phyloP scores from a whole-genome alignment of 2,329 filamentous ascomycete species.

The Calonectria fujianensis region DNA sequence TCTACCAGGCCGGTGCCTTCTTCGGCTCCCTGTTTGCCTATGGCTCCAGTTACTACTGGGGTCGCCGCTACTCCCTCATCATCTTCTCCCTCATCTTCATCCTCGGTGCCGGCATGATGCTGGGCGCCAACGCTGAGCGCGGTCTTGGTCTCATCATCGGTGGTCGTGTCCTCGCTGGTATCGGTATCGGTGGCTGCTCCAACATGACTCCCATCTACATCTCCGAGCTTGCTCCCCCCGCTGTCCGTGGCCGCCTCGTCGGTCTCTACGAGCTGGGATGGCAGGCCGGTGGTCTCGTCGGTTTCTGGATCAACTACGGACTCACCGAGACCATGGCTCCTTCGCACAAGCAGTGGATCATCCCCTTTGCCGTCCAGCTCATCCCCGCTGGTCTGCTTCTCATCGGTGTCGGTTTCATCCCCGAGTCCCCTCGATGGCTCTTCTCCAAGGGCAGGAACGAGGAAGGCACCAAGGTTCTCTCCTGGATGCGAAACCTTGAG shows the following conservation, averaged over 20 bases:
- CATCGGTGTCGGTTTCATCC: conserved; percentile 75
- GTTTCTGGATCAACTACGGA: conserved; percentile 81
- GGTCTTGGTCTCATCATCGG: conserved; percentile 79
- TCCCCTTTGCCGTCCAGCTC: conserved; percentile 80
- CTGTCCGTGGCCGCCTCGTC: conserved; percentile 78
- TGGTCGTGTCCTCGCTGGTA: conserved; percentile 77
- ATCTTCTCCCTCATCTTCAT: conserved; percentile 79
- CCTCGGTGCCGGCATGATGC: conserved; percentile 83
- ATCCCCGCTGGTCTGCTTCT: conserved; percentile 80
- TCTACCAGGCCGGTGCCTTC: conserved; percentile 89
- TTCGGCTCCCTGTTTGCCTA: conserved; percentile 86
- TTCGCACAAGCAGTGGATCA: conserved; percentile 75
- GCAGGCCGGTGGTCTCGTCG: conserved; percentile 78
- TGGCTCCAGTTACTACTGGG: conserved; percentile 78
- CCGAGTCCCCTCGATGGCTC: conserved; percentile 82
- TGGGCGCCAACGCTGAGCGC: conserved; percentile 76
- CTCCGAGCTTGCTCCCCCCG: conserved; percentile 76
- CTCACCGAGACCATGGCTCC: conserved; percentile 70
- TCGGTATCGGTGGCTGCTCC: conserved; percentile 78
- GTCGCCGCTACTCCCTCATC: conserved; percentile 79
- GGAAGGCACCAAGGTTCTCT: conserved; percentile 74
- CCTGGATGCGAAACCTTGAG: conserved; percentile 78
- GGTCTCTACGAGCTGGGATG: conserved; percentile 81
- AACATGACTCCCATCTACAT: conserved; percentile 80
- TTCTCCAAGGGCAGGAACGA: conserved; percentile 77